Evolutionary conservation across 768 basidiomycete species (phyloP).

Genomic region (Suillus discolor): DNA sequence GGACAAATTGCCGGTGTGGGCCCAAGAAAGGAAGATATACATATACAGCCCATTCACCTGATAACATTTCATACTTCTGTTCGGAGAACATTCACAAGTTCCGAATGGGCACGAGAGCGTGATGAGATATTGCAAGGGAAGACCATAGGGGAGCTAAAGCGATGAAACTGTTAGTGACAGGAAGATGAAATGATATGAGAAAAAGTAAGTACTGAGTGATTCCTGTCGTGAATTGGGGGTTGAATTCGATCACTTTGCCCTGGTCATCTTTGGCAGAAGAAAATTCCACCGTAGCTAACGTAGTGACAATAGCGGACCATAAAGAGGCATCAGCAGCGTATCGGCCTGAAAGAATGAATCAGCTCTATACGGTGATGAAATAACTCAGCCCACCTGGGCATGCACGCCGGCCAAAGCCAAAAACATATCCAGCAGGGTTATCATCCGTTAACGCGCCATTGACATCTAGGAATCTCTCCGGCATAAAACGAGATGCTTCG

Average conservation of each 20-base stretch:
- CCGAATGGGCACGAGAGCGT: background rate
- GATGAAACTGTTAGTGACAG: background rate
- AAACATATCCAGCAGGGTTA: background rate
- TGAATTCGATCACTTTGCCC: slow-evolving; percentile 10
- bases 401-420: slow-evolving; percentile 7
- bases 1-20: too few relatives aligned
- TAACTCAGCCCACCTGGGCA: background rate
- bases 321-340: slow-evolving; percentile 2
- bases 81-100: background rate
- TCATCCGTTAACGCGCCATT: slow-evolving; percentile 1
- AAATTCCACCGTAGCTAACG: slow-evolving; percentile 9
- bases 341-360: slow-evolving; percentile 3
- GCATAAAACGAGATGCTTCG: slow-evolving; percentile 5
- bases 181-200: background rate
- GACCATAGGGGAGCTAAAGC: background rate
- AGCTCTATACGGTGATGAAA: too few relatives aligned
- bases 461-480: background rate
- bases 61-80: background rate
- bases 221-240: slow-evolving; percentile 1
- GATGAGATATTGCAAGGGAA: slow-evolving; percentile 2
- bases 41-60: background rate
- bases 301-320: slow-evolving; percentile 10
- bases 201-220: background rate
- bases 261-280: slow-evolving; percentile 8
- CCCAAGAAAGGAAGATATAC: background rate